Percentiles rank a stretch among this genome's conserved stretches.
Conservation (phyloP, 352 stramenopile genomes). For the Phytophthora megakarya region DNA sequence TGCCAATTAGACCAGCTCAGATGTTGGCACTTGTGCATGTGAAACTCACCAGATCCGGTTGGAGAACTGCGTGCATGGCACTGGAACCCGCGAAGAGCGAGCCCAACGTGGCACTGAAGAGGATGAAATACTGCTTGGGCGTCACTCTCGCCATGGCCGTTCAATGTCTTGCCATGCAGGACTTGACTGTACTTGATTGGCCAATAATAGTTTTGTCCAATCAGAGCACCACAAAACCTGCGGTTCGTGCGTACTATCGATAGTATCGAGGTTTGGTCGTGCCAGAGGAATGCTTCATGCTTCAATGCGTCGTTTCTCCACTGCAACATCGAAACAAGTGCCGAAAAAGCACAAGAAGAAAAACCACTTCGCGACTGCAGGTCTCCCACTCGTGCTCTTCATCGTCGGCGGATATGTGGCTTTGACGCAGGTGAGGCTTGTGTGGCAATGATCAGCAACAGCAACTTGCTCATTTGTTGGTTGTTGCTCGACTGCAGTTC, state of each 20-base stretch:
- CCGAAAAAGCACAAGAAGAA: slow-evolving; percentile 57
- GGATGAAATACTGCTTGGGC: slow-evolving; percentile 73
- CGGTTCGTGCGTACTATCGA: no score
- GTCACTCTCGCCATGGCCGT: slow-evolving; percentile 64
- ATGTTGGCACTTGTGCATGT: background rate
- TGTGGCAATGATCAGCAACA: no score
- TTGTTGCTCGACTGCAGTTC: slow-evolving; percentile 49
- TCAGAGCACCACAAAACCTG: slow-evolving; percentile 36
- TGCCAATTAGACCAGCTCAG: background rate
- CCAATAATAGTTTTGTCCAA: slow-evolving; percentile 7
- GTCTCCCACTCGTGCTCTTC: slow-evolving; percentile 82
- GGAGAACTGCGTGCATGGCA: slow-evolving; percentile 83
- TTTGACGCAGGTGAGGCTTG: slow-evolving; percentile 69
- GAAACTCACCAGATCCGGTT: slow-evolving; percentile 74
- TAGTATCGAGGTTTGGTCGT: no score
- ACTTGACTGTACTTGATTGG: slow-evolving; percentile 13
- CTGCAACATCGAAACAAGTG: slow-evolving; percentile 24
- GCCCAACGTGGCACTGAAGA: slow-evolving; percentile 74
- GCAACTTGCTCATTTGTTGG: slow-evolving; percentile 6
- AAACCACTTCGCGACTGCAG: slow-evolving; percentile 68
- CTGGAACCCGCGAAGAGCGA: slow-evolving; percentile 85
- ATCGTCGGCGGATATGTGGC: slow-evolving; percentile 77
- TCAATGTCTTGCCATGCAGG: slow-evolving; percentile 2
- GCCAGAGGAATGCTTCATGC: slow-evolving; percentile 32
- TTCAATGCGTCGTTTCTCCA: slow-evolving; percentile 28